A percentile compares a stretch with the other conserved stretches of the same genome.
Evolutionary conservation across 768 basidiomycete species (phyloP).

Genomic region (Hypholoma fasciculare): DNA sequence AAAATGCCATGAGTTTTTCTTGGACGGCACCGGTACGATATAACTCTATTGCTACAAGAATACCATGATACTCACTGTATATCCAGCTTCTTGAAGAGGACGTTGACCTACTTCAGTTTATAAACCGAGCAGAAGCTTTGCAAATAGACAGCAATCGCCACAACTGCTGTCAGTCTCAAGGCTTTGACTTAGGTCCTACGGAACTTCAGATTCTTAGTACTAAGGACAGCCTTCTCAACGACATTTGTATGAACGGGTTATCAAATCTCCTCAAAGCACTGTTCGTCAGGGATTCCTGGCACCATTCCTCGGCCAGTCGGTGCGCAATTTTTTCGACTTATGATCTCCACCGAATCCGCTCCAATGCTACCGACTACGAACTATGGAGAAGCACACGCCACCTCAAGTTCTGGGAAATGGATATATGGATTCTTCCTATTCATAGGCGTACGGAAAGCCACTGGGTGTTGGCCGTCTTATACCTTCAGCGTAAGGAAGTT

Average conservation of each 20-base stretch:
- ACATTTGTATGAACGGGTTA: constrained; percentile 23
- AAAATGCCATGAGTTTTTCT: background rate
- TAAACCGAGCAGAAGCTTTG: background rate
- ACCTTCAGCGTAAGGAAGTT: constrained; percentile 10
- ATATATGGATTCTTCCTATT: constrained; percentile 37
- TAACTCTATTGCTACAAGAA: background rate
- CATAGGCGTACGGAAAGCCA: constrained; percentile 29
- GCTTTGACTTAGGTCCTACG: background rate
- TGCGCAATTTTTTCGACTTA: constrained; percentile 17
- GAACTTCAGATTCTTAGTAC: constrained; percentile 12
- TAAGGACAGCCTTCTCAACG: constrained; percentile 14
- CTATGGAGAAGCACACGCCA: constrained; percentile 20
- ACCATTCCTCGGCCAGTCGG: background rate
- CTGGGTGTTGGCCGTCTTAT: constrained; percentile 31
- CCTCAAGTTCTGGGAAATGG: constrained; percentile 29
- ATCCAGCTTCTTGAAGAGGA: background rate
- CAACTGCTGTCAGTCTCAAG: background rate
- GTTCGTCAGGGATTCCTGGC: background rate
- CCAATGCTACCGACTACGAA: constrained; percentile 11
- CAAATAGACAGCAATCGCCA: background rate
- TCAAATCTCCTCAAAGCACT: constrained; percentile 18
- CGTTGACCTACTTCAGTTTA: background rate
- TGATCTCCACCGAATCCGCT: constrained; percentile 17
- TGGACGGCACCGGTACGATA: background rate
- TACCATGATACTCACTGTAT: background rate